Evolutionary conservation across 257 asterid genomes (phyloP).

Genomic region (Lycium ferocissimum): DNA sequence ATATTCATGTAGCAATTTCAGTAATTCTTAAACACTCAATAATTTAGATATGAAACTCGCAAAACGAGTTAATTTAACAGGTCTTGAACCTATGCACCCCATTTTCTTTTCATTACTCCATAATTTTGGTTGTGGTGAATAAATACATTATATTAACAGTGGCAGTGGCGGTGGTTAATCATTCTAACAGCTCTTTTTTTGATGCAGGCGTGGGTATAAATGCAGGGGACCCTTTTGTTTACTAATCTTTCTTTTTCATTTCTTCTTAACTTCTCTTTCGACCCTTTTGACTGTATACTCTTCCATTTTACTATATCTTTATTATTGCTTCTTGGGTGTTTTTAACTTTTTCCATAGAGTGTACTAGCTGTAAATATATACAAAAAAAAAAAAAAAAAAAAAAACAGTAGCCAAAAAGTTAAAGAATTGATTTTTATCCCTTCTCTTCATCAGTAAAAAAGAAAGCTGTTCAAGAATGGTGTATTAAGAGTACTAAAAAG

Average conservation of each 20-base stretch:
- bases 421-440: slow-evolving; percentile 19
- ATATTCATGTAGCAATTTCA: too few relatives aligned
- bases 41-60: too few relatives aligned
- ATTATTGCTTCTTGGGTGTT: slow-evolving; percentile 36
- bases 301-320: slow-evolving; percentile 34
- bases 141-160: slow-evolving; percentile 29
- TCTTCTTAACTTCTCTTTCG: slow-evolving; percentile 53
- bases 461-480: slow-evolving; percentile 35
- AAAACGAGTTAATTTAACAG: too few relatives aligned
- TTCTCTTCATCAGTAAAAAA: not conserved
- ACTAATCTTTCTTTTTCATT: slow-evolving; percentile 47
- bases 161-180: slow-evolving; percentile 74
- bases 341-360: not conserved
- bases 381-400: too few relatives aligned
- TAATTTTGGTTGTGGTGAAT: not conserved
- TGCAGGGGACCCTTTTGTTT: slow-evolving; percentile 61
- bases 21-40: too few relatives aligned
- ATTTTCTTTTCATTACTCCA: not conserved
- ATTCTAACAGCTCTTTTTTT: slow-evolving; percentile 60
- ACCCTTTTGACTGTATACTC: slow-evolving; percentile 34
- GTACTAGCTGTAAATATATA: not conserved
- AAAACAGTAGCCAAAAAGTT: slow-evolving; percentile 2
- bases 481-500: slow-evolving; percentile 39
- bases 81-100: too few relatives aligned
- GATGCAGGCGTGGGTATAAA: slow-evolving; percentile 89